Conservation (phyloP, 148 eudicot species). For the Tetragonia tetragonoides region DNA sequence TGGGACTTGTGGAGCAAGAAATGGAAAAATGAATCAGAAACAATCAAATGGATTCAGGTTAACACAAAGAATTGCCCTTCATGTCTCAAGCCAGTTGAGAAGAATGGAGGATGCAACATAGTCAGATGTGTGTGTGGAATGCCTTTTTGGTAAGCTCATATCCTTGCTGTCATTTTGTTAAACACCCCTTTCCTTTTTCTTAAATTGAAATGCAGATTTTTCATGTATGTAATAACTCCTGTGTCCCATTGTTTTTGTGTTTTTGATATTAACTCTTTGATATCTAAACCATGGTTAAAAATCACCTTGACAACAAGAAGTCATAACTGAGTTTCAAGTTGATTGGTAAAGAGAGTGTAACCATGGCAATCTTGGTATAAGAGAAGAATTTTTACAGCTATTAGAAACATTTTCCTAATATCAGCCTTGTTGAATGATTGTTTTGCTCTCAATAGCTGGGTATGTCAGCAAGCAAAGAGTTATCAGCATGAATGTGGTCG, state of each 20-base stretch:
- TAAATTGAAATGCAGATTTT: no score
- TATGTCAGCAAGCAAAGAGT: slow-evolving; percentile 59
- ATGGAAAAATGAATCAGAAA: slow-evolving; percentile 63
- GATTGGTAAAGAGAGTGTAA: no score
- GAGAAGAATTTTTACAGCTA: no score
- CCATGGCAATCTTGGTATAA: no score
- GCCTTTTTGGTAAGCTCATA: slow-evolving; percentile 55
- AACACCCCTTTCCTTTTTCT: no score
- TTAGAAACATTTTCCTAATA: no score
- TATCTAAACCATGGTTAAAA: no score
- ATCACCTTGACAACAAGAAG: no score
- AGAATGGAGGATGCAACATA: slow-evolving; percentile 78
- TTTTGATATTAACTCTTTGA: no score
- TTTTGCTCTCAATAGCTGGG: slow-evolving; percentile 43
- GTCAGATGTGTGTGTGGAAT: slow-evolving; percentile 69
- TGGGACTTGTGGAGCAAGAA: slow-evolving; percentile 74
- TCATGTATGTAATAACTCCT: no score
- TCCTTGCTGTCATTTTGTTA: neutral
- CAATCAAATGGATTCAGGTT: slow-evolving; percentile 62
- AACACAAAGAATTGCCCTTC: slow-evolving; percentile 71
- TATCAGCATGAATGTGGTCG: slow-evolving; percentile 66
- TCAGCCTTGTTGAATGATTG: neutral
- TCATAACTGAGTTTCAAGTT: no score
- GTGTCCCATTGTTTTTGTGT: no score
- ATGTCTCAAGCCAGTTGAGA: slow-evolving; percentile 71